Base-by-base conservation (phyloP, 169 alveolate species). In the Babesia sp. region DNA sequence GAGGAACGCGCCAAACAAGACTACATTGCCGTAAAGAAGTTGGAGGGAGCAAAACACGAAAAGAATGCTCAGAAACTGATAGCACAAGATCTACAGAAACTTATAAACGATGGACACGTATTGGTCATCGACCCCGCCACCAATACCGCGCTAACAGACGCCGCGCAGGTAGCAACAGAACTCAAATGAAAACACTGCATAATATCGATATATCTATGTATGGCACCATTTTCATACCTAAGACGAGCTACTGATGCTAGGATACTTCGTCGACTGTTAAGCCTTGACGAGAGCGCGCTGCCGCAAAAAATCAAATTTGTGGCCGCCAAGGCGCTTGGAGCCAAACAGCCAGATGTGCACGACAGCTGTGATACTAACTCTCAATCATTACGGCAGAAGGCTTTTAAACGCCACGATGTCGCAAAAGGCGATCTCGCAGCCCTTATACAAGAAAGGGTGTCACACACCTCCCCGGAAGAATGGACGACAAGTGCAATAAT, bases 81-180 rank as follows among this genome's bases (percentile, higher is more conserved):
- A n/a, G 67, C 34, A 33, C 6, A 6, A 29, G 67, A 53, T 36
- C 20, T 71, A 26, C 82, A 71, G 46, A n/a, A 28, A 57, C 66
- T 57, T 28, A 56, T 58, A 26, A 71, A 71, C 18, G 71, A 53
- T 12, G 71, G 69, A 16, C 74, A 64, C 26, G 34, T 64, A 20
- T 28, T 64, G 61, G 74, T 64, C 22, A 53, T 64, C 34, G 74
- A 64, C 74, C 74, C 74, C 36, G 51, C 61, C 61, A 64, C 59
- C 22, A 29, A 48, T 7, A 42, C 50, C 39, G 33, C 34, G 26
- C 18, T 64, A 12, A 64, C 46, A 26, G 48, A 64, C 63, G 74
- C 74, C 61, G 34, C 41, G n/a, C 39, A 48, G 37, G 74, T 64
- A 9, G 64, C n/a, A 50, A 61, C 59, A n/a, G 74, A 59, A 9